Evolutionary conservation across 106 monocot genomes (phyloP), one percentile per base, ranked within the genome.

Genomic region (Amphibolis antarctica): DNA sequence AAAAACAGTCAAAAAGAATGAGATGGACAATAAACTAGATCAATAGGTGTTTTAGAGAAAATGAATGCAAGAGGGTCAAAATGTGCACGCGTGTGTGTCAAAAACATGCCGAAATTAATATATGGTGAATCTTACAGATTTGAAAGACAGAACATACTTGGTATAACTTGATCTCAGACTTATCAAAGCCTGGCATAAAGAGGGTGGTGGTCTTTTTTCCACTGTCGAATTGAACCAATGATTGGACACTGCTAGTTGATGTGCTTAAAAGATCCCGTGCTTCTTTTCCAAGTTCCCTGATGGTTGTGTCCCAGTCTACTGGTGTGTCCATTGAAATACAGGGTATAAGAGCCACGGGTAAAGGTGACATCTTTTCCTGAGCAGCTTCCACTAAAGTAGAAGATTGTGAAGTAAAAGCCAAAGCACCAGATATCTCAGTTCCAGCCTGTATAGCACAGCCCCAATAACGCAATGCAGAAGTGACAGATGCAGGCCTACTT

Each of bases 381-480:
- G 54, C 28, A 44, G 76, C 56, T 59, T 79, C 75, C 29, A 67
- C 44, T 30, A 53, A 28, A 12, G 42, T 25, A 44, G 76, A 88
- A 54, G 75, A 78, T 48, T 69, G 63, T 25, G 59, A 56, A 25
- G 81, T 27, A 73, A 81, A 81, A 46, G 81, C 88, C 69, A 88
- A 78, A 64, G 81, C 88, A 43, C 88, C 93, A 68, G 68, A 75
- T 66, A 93, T 65, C 10, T 76, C 58, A 54, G 79, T 67, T 53
- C 93, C 93, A 59, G 83, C 93, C 85, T 93, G 93, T 36, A 88
- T 93, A 18, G 88, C 82, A 75, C 93, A 93, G 65, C 93, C 93
- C 88, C 93, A 93, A 57, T 88, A 93, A 42, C 93, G 75, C 49
- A 93, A 63, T 75, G 88, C 88, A 28, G 81, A 71, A 19, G 46